Percentiles rank a stretch among this genome's conserved stretches.
Conservation (phyloP, 768 basidiomycete species). For the Leccinum broughii region DNA sequence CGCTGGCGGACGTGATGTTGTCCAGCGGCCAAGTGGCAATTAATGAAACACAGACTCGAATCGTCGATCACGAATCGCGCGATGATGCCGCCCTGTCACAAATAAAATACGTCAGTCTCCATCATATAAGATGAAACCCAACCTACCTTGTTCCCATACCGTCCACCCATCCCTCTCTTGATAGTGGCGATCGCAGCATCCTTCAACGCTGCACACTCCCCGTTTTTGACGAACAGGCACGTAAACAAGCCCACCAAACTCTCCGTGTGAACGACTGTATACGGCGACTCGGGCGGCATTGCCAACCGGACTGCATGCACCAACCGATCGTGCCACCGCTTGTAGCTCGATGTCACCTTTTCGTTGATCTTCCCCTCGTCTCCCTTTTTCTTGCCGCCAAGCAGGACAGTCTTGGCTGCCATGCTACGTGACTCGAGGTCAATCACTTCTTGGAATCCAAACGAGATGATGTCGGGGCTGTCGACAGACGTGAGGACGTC, state of each 20-base stretch:
- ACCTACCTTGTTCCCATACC: conserved; percentile 92
- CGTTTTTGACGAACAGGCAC: conserved; percentile 68
- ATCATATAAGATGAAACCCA: background rate
- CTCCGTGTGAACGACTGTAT: conserved; percentile 81
- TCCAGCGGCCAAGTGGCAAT: conserved; percentile 96
- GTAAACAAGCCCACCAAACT: conserved; percentile 89
- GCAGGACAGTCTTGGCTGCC: conserved; percentile 86
- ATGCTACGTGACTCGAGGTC: conserved; percentile 89
- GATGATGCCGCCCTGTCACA: conserved; percentile 82
- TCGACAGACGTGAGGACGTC: conserved; percentile 72
- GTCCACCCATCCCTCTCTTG: conserved; percentile 90
- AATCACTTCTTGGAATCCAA: conserved; percentile 96
- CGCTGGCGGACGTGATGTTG: conserved; percentile 79
- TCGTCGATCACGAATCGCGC: conserved; percentile 88
- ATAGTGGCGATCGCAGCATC: conserved; percentile 77
- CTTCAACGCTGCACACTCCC: conserved; percentile 58
- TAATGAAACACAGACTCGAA: conserved; percentile 92
- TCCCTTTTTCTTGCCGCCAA: conserved; percentile 67
- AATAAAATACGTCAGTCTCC: background rate
- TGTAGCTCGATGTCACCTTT: conserved; percentile 84
- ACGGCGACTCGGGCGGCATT: conserved; percentile 74
- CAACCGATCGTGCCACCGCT: conserved; percentile 85
- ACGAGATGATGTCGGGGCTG: conserved; percentile 83
- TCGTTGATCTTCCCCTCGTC: conserved; percentile 60
- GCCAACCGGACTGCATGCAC: conserved; percentile 67